Percentiles rank a stretch among this genome's conserved stretches.
phyloP scores from a whole-genome alignment of 306 rosid genomes.

The Cicer bijugum region DNA sequence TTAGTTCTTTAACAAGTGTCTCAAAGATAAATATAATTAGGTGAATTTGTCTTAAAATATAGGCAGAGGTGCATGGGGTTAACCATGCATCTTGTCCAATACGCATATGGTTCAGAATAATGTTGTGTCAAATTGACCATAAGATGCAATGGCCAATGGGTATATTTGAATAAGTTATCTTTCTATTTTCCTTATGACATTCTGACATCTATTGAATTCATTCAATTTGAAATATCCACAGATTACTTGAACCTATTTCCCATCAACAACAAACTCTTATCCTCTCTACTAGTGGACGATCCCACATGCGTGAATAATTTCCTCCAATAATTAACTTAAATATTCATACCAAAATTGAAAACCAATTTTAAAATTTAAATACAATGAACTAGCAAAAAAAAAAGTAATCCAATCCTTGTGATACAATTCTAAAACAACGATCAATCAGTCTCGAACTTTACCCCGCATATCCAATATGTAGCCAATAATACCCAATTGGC shows the following conservation, averaged over 20 bases:
- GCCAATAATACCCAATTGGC: constrained; percentile 25
- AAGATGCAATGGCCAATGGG: background rate
- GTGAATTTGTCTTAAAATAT: too few relatives aligned
- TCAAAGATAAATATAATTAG: too few relatives aligned
- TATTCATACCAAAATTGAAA: constrained; percentile 6
- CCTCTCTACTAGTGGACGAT: background rate
- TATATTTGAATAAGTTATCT: constrained; percentile 17
- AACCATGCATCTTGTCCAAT: too few relatives aligned
- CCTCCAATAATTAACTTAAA: constrained; percentile 42
- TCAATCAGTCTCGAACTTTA: constrained; percentile 10
- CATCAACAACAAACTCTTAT: constrained; percentile 20
- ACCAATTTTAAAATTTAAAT: background rate
- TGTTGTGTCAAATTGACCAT: background rate
- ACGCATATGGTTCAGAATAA: too few relatives aligned
- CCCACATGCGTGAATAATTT: constrained; percentile 24
- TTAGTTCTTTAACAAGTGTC: too few relatives aligned
- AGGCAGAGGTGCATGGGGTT: too few relatives aligned
- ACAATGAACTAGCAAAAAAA: background rate
- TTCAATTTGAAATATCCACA: background rate
- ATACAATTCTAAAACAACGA: background rate
- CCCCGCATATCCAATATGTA: background rate
- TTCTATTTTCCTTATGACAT: background rate
- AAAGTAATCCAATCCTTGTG: background rate
- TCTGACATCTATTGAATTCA: constrained; percentile 12
- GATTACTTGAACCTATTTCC: constrained; percentile 22